Base-by-base conservation (phyloP, 2,329 filamentous ascomycete species). In the Aspergillus ibericus region DNA sequence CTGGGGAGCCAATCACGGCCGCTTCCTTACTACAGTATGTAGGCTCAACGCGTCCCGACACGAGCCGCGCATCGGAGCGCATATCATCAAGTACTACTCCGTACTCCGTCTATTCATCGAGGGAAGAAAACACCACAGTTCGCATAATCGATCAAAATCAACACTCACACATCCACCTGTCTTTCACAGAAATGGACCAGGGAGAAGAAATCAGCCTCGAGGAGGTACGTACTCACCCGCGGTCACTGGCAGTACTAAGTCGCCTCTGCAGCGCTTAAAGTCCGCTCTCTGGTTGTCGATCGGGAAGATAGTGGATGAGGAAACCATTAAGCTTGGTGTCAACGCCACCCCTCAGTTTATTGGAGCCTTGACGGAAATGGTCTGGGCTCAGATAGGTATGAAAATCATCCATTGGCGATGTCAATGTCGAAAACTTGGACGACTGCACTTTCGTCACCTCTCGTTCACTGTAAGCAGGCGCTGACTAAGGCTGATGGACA, bases 271-370 rank as follows among this genome's bases (percentile, higher is more conserved):
- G 88, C 87, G 88, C 63, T 84, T 95, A 68, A 96, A 96, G 80
- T 87, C 90, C 35, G 89, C 90, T 13, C 84, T 96, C 22, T 96
- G 92, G 92, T 89, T 89, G 70, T 85, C 88, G 22, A 85, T 96
- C 59, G 91, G 91, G 65, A 90, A 92, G 72, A 93, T 96, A 60
- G 90, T 96, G 63, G 93, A 98, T 73, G 88, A 93, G 64, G 89
- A 96, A 72, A 88, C 87, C 16, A 78, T 92, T 29, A 81, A 83
- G 57, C 81, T 88, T 27, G 86, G 90, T 70, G 84, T 91, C 63
- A 97, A 96, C 75, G 91, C 93, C 6, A 96, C 93, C 25, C 91
- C 91, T 1, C 92, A 96, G 70, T 96, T 96, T 74, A 96, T 96
- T 66, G 92, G 89, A 8, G 85, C 89, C 0, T 75, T 96, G 70